Percentiles rank a stretch among this genome's conserved stretches.
phyloP scores from a whole-genome alignment of 2,329 filamentous ascomycete species.

The Pseudogymnoascus sp. region DNA sequence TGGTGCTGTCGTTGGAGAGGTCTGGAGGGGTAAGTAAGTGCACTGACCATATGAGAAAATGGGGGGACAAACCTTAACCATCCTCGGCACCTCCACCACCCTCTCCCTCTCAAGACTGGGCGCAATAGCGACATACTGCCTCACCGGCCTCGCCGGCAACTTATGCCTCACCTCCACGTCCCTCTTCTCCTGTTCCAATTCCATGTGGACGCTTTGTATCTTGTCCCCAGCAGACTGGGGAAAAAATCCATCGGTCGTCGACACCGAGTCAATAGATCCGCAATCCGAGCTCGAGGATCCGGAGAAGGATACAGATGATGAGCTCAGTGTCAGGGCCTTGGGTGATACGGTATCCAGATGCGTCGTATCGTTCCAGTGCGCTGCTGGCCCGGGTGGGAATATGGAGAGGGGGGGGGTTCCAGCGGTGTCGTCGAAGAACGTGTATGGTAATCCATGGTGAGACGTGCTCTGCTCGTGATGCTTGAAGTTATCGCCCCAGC shows the following conservation, averaged over 20 bases:
- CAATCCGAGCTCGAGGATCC: not conserved
- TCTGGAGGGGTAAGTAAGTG: not conserved
- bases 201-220: not conserved
- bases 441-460: not conserved
- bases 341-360: not conserved
- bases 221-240: not conserved
- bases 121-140: not conserved
- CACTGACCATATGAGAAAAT: not conserved
- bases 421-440: not conserved
- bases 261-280: not conserved
- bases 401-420: not conserved
- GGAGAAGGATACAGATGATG: not conserved
- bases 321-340: not conserved
- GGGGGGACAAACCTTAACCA: not conserved
- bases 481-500: not conserved
- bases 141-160: not conserved
- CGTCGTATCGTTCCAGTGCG: not conserved
- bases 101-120: not conserved
- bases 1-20: not conserved
- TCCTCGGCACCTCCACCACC: not conserved
- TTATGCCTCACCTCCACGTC: not conserved
- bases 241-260: not conserved
- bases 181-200: not conserved
- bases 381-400: too few species aligned
- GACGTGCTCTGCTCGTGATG: not conserved